Percentiles rank a stretch among this genome's conserved stretches.
Conservation (phyloP, 129 eudicot species). For the Solidago caesia region DNA sequence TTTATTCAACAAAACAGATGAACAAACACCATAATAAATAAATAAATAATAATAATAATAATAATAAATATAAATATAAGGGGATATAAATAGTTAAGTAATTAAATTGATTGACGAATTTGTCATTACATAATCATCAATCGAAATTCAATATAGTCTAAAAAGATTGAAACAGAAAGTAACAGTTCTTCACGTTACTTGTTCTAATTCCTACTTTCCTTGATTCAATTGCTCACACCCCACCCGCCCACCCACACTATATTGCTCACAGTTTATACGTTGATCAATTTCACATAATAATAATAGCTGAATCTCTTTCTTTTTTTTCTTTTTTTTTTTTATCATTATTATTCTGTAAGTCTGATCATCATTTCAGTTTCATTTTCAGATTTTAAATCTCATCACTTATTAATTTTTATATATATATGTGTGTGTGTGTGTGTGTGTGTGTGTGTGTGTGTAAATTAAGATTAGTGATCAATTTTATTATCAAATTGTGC, state of each 20-base stretch:
- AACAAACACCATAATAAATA: constrained; percentile 23
- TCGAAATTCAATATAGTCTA: neutral
- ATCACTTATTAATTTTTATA: neutral
- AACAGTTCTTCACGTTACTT: constrained; percentile 33
- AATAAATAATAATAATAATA: too few species aligned
- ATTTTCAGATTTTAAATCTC: neutral
- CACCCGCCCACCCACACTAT: too few species aligned
- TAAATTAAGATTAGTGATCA: neutral
- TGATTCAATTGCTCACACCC: constrained; percentile 13
- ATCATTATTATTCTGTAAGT: constrained; percentile 20
- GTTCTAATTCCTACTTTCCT: constrained; percentile 12
- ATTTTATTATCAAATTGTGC: constrained; percentile 1
- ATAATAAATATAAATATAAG: too few species aligned
- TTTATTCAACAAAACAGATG: neutral
- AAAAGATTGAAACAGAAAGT: constrained; percentile 19
- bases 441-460: neutral
- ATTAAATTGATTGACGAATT: too few species aligned
- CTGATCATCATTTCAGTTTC: constrained; percentile 7
- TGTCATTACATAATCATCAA: too few species aligned
- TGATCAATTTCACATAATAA: neutral
- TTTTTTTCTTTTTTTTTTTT: constrained; percentile 15
- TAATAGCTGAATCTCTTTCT: constrained; percentile 17
- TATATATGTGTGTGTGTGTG: neutral
- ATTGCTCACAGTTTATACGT: neutral
- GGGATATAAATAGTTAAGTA: too few species aligned